A percentile compares a stretch with the other conserved stretches of the same genome.
Evolutionary conservation across 495 filamentous ascomycete genomes (phyloP).

Genomic region (Evansstolkia leycettana): DNA sequence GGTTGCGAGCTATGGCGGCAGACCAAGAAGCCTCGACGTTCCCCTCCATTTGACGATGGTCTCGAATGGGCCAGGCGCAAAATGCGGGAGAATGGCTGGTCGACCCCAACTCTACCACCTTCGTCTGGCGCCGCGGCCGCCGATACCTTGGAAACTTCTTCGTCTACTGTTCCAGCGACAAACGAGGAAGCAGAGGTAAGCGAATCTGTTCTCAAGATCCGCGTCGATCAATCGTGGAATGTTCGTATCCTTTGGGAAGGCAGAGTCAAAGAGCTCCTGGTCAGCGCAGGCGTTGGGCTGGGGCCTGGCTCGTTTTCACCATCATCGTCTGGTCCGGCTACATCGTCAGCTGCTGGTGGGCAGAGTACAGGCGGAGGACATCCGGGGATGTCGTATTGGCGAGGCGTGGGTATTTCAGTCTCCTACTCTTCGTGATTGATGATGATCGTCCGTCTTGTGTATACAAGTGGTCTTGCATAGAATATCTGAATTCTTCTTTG

Average conservation of each 20-base stretch:
- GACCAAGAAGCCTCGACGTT: slow-evolving; percentile 23
- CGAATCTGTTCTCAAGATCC: slow-evolving; percentile 80
- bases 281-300: slow-evolving; percentile 73
- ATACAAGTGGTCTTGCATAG: no score
- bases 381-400: slow-evolving; percentile 45
- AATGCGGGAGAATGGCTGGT: slow-evolving; percentile 20
- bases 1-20: slow-evolving; percentile 81
- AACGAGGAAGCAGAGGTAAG: slow-evolving; percentile 47
- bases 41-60: slow-evolving; percentile 23
- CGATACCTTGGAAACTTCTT: slow-evolving; percentile 6
- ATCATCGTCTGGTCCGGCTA: slow-evolving; percentile 16
- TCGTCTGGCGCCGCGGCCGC: no score
- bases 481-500: background rate
- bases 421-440: slow-evolving; percentile 74
- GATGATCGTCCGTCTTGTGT: background rate
- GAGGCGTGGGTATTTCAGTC: slow-evolving; percentile 71
- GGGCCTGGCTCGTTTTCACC: slow-evolving; percentile 38
- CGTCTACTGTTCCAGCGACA: slow-evolving; percentile 9
- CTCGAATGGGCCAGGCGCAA: slow-evolving; percentile 35
- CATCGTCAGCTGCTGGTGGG: slow-evolving; percentile 14
- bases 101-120: slow-evolving; percentile 11
- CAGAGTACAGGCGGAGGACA: slow-evolving; percentile 52
- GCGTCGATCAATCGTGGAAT: slow-evolving; percentile 72
- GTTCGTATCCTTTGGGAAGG: slow-evolving; percentile 90
- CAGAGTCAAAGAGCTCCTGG: slow-evolving; percentile 79